These are phyloP conservation scores for Termitomyces sp. DNA, from an alignment of 768 basidiomycete genomes.

Conservation along the genomic window DNA sequence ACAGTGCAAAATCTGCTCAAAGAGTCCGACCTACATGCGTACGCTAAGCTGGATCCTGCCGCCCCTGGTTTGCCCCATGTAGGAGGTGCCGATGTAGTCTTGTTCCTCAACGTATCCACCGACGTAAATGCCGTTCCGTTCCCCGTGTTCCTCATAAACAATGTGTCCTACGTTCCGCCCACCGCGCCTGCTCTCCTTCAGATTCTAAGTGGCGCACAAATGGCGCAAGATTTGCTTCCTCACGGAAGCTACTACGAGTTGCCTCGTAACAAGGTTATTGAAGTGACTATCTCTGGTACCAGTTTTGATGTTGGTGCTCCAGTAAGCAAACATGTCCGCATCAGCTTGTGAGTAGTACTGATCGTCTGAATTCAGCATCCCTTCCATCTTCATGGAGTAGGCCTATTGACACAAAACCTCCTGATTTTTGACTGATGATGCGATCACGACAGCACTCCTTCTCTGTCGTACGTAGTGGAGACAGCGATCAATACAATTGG, in stretches of 20 bases:
- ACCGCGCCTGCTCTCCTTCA: no score
- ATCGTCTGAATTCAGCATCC: conserved; percentile 5
- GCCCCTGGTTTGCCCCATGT: conserved; percentile 30
- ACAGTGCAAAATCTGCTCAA: conserved; percentile 18
- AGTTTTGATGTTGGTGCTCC: conserved; percentile 27
- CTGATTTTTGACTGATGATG: conserved; percentile 24
- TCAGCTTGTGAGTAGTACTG: no score
- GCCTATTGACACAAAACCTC: neutral
- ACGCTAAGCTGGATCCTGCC: conserved; percentile 14
- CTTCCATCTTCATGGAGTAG: conserved; percentile 14
- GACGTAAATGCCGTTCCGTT: conserved; percentile 14
- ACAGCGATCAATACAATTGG: conserved; percentile 26
- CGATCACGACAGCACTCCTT: conserved; percentile 21
- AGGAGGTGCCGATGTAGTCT: conserved; percentile 39
- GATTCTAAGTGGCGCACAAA: no score
- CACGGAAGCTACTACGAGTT: conserved; percentile 41
- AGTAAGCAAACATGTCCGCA: conserved; percentile 17
- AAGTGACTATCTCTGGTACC: conserved; percentile 41
- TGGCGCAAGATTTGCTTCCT: conserved; percentile 38
- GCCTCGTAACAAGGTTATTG: conserved; percentile 44
- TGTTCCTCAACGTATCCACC: conserved; percentile 34
- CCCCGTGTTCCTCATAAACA: conserved; percentile 31
- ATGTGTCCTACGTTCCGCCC: conserved; percentile 22
- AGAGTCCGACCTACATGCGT: conserved; percentile 28
- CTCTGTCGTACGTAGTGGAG: conserved; percentile 35